Base-by-base conservation (phyloP, 2,329 filamentous ascomycete genomes). In the Arthroderma sp. region DNA sequence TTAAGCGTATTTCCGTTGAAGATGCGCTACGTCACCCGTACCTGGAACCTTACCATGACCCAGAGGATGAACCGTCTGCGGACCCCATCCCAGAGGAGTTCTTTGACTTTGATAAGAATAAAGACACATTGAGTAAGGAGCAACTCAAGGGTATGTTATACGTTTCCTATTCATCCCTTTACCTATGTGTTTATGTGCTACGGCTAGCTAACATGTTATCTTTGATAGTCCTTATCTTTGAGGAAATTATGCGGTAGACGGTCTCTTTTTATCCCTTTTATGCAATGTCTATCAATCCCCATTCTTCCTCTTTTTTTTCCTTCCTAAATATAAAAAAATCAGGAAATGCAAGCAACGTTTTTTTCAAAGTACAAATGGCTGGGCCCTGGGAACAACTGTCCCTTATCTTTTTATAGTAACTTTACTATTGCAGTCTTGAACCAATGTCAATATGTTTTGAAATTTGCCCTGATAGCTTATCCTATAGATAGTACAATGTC, bases 101-200 rank as follows among this genome's bases (percentile, higher is more conserved):
- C 79, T 98, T 98, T 72, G 93, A 98, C 75, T 98, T 98, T 73
- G 93, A 98, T 76, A 96, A 96, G 81, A 95, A 97, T 80, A 98
- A 98, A 83, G 93, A 98, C 73, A 93, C 86, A 67, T 76, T 98
- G 69, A 96, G 87, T 79, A 98, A 98, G 77, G 93, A 98, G 77
- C 90, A 98, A 76, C 76, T 98, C 73, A 97, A 97, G 80, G 81
- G 93, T 85, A 70, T 68, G 77, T 70, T 43, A 15, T 19, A 35
- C 8, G 8, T 19, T n/a, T n/a, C 23, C 38, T 41, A 49, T 35
- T 19, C 38, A 11, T 49, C 44, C 15, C 2, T 6, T n/a, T n/a
- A n/a, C n/a, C n/a, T n/a, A n/a, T n/a, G n/a, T 17, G 5, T 15
- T 47, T 47, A 28, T 28, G 7, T 13, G 1, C 11, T 47, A 23